phyloP scores from a whole-genome alignment of 345 rosid species.

The Sisymbrium irio region DNA sequence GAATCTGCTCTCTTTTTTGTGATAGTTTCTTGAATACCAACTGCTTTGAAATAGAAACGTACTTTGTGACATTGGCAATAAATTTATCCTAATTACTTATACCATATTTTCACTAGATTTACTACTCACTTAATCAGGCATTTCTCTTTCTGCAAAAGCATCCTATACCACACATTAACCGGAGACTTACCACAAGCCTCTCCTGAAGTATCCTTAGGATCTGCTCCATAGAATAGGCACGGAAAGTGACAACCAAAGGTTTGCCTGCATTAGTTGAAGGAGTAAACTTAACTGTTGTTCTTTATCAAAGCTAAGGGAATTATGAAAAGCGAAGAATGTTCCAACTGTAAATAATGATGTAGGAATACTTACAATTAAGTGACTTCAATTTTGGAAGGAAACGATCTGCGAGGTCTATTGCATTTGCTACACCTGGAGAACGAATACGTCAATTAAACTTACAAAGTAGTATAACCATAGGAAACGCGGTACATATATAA shows the following conservation, averaged over 20 bases:
- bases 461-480: neutral
- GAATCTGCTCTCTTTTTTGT: neutral
- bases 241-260: conserved; percentile 74
- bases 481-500: conserved; percentile 44
- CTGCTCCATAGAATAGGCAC: conserved; percentile 80
- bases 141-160: neutral
- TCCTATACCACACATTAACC: neutral
- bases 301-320: neutral
- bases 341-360: neutral
- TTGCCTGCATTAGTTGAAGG: conserved; percentile 49
- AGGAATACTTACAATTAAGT: conserved; percentile 60
- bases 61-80: neutral
- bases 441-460: neutral
- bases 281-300: neutral
- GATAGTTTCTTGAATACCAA: neutral
- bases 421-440: conserved; percentile 80
- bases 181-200: conserved; percentile 65
- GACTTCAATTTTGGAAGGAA: conserved; percentile 84
- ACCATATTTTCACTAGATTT: neutral
- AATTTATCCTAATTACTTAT: neutral
- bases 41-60: neutral
- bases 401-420: conserved; percentile 87
- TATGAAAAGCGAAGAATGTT: neutral
- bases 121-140: conserved; percentile 6
- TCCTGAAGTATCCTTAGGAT: conserved; percentile 69